A percentile compares a stretch with the other conserved stretches of the same genome.
phyloP scores from a whole-genome alignment of 257 asterid species.

The Verbena officinalis region DNA sequence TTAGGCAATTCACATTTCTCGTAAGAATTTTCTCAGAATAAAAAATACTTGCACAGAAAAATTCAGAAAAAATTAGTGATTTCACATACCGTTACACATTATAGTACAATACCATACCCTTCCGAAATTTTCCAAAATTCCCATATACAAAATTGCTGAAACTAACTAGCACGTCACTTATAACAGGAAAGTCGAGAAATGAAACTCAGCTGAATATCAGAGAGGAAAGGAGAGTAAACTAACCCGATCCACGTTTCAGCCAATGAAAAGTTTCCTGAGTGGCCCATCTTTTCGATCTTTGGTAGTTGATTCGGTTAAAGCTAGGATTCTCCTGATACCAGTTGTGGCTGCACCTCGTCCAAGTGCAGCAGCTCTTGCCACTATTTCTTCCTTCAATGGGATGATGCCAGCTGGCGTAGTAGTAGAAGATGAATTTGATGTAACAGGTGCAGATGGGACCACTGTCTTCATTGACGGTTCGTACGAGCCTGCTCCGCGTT shows the following conservation, averaged over 20 bases:
- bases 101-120: background rate
- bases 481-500: constrained; percentile 78
- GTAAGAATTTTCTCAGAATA: background rate
- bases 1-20: background rate
- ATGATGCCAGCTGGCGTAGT: constrained; percentile 62
- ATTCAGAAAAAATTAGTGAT: too few relatives aligned
- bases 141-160: constrained; percentile 28
- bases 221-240: constrained; percentile 15
- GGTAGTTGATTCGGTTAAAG: constrained; percentile 84
- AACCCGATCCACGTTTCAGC: constrained; percentile 44
- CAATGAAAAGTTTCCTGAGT: constrained; percentile 86
- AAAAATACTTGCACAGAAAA: background rate
- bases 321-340: constrained; percentile 86
- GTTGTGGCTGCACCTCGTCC: constrained; percentile 98
- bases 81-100: background rate
- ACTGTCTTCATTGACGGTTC: constrained; percentile 57
- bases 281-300: constrained; percentile 95
- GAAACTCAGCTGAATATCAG: background rate
- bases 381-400: constrained; percentile 82
- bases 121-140: background rate
- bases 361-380: constrained; percentile 95
- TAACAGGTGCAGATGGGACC: constrained; percentile 47
- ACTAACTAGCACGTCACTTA: constrained; percentile 22
- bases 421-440: constrained; percentile 43
- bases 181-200: background rate